Evolutionary conservation across 1,139 yeast genomes (phyloP).

Genomic region (Hyphopichia khmerensis): DNA sequence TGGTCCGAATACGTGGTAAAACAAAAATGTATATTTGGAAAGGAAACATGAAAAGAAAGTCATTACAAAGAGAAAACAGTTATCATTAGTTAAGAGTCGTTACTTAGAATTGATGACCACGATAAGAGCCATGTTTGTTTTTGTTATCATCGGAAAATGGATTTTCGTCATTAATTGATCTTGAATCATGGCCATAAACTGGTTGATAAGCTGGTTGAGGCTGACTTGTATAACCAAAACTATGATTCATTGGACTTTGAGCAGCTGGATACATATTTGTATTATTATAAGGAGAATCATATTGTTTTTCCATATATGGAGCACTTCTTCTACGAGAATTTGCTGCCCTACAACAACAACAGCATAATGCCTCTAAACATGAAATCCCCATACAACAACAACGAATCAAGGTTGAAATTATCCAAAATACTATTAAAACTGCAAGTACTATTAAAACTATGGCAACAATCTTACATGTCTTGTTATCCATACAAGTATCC

Average conservation of each 20-base stretch:
- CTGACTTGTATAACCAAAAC: conserved; percentile 3
- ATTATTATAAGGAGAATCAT: conserved; percentile 24
- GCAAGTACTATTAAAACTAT: conserved; percentile 73
- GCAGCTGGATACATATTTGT: conserved; percentile 38
- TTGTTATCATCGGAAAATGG: conserved; percentile 12
- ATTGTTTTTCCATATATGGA: conserved; percentile 12
- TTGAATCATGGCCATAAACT: conserved; percentile 5
- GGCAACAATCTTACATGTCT: conserved; percentile 71
- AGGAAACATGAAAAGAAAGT: neutral
- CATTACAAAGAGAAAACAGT: neutral
- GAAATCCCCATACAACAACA: conserved; percentile 46
- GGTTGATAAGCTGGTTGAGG: conserved; percentile 10
- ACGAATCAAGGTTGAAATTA: conserved; percentile 39
- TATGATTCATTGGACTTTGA: conserved; percentile 11
- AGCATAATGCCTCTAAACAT: conserved; percentile 46
- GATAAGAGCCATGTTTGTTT: conserved; percentile 1
- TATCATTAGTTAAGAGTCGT: neutral
- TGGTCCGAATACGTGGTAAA: too few relatives aligned
- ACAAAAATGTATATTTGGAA: neutral
- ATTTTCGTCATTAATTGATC: conserved; percentile 9
- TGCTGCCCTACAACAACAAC: conserved; percentile 43
- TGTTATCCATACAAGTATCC: conserved; percentile 81
- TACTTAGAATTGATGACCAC: conserved; percentile 4
- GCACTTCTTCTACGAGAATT: conserved; percentile 3
- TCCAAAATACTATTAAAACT: conserved; percentile 42